Conservation (phyloP, 1,284 basidiomycete species). For the Schizophyllum amplum region DNA sequence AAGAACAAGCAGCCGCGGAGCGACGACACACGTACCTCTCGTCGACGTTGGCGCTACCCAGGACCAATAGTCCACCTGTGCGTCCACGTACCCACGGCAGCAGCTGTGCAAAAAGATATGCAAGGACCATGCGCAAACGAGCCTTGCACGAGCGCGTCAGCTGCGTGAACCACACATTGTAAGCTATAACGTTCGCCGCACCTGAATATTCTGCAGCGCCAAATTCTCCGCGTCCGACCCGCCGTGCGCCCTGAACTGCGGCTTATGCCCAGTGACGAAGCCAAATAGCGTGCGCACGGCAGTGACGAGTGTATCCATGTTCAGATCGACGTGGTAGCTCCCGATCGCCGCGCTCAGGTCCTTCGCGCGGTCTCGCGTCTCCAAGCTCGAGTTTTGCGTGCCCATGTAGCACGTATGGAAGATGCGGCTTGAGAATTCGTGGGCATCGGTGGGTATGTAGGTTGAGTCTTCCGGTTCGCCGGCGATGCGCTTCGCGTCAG, state of each 20-base stretch:
- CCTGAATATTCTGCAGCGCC: constrained; percentile 96
- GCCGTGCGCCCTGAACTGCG: constrained; percentile 85
- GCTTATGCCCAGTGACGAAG: constrained; percentile 76
- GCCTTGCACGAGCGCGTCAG: too few relatives aligned
- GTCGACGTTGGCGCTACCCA: constrained; percentile 97
- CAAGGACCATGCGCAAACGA: constrained; percentile 89
- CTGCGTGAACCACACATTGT: too few relatives aligned
- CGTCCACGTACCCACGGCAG: constrained; percentile 89
- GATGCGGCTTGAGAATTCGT: constrained; percentile 79
- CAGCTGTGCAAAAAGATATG: constrained; percentile 95
- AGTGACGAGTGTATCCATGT: constrained; percentile 91
- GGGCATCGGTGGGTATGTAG: constrained; percentile 81
- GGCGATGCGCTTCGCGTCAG: constrained; percentile 83
- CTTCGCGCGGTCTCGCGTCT: constrained; percentile 84
- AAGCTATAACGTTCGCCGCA: too few relatives aligned
- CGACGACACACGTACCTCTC: constrained; percentile 59
- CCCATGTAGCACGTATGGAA: constrained; percentile 99
- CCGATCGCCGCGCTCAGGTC: constrained; percentile 85
- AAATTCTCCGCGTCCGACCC: constrained; percentile 87
- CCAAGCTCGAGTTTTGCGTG: constrained; percentile 87
- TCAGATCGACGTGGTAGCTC: constrained; percentile 91
- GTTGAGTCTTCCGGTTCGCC: constrained; percentile 75
- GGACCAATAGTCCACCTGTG: constrained; percentile 81
- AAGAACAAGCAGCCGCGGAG: background rate
- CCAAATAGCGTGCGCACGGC: constrained; percentile 81